These are phyloP conservation scores for Aphanomyces invadans DNA, from an alignment of 352 stramenopile species.

Conservation along the genomic window DNA sequence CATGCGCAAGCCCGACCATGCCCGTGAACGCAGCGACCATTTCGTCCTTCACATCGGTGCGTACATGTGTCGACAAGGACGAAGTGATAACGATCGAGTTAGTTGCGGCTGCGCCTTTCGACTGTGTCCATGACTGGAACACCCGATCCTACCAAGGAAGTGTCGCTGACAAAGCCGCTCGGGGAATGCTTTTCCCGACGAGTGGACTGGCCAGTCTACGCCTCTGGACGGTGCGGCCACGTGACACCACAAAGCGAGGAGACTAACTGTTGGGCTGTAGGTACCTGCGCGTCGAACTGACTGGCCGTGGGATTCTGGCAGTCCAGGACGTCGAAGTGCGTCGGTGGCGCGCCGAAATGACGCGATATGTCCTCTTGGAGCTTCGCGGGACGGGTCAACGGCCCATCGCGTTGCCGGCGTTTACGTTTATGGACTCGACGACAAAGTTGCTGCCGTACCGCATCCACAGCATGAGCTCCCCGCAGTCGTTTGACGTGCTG, in stretches of 20 bases:
- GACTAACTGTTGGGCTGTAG: neutral
- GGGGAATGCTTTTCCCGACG: neutral
- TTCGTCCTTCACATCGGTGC: slow-evolving; percentile 17
- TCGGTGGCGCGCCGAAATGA: slow-evolving; percentile 3
- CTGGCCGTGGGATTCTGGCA: neutral
- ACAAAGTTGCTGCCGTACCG: slow-evolving; percentile 37
- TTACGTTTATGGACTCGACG: slow-evolving; percentile 18
- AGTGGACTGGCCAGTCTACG: slow-evolving; percentile 2
- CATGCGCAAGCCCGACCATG: slow-evolving; percentile 1
- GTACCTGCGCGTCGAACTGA: slow-evolving; percentile 16
- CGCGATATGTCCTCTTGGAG: slow-evolving; percentile 15
- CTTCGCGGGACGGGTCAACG: slow-evolving; percentile 24
- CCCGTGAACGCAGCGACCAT: slow-evolving; percentile 2
- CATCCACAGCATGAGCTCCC: slow-evolving; percentile 58
- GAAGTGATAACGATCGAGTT: neutral
- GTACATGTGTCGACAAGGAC: neutral
- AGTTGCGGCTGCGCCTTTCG: slow-evolving; percentile 10
- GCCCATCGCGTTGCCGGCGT: slow-evolving; percentile 19
- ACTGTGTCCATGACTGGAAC: neutral
- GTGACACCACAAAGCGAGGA: neutral
- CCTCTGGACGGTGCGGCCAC: slow-evolving; percentile 2
- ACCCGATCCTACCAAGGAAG: slow-evolving; percentile 4
- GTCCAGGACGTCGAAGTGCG: neutral
- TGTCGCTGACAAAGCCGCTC: neutral
- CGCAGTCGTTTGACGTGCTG: neutral